These are phyloP conservation scores for Trametes villosa DNA, from an alignment of 768 basidiomycete genomes.

Conservation along the genomic window DNA sequence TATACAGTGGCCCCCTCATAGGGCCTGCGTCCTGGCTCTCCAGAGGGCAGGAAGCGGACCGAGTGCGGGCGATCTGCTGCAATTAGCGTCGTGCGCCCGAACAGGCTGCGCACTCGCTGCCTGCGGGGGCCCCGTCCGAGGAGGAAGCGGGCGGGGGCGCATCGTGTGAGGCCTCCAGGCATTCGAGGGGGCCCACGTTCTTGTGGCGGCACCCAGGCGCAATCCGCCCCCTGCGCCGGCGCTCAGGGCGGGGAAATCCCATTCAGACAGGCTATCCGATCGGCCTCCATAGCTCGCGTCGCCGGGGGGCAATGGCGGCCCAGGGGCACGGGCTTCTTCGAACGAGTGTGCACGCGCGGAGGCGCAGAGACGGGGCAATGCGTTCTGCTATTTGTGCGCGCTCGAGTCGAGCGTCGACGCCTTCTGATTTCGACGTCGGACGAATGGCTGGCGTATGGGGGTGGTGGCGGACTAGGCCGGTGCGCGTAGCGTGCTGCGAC, in stretches of 20 bases:
- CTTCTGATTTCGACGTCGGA: slow-evolving; percentile 9
- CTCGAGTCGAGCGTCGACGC: neutral
- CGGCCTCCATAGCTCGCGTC: neutral
- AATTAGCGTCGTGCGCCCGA: neutral
- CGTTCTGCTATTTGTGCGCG: slow-evolving; percentile 1
- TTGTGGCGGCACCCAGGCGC: slow-evolving; percentile 9
- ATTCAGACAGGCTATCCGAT: neutral
- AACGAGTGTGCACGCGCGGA: neutral
- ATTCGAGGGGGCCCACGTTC: slow-evolving; percentile 21
- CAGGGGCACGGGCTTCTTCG: no score
- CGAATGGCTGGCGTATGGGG: neutral
- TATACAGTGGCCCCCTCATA: no score
- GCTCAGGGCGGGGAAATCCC: slow-evolving; percentile 2
- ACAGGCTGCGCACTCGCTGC: neutral
- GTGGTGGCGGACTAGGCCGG: neutral
- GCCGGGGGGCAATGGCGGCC: no score
- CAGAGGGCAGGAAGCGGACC: neutral
- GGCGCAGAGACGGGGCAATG: neutral
- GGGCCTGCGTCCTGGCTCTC: no score
- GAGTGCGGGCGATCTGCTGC: slow-evolving; percentile 2
- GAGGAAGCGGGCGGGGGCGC: neutral
- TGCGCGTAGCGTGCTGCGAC: slow-evolving; percentile 2
- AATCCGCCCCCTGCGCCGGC: neutral
- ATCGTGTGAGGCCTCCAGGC: slow-evolving; percentile 13
- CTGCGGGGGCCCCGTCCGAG: neutral